phyloP scores from a whole-genome alignment of 768 basidiomycete species.

The Sarcodon sp. region DNA sequence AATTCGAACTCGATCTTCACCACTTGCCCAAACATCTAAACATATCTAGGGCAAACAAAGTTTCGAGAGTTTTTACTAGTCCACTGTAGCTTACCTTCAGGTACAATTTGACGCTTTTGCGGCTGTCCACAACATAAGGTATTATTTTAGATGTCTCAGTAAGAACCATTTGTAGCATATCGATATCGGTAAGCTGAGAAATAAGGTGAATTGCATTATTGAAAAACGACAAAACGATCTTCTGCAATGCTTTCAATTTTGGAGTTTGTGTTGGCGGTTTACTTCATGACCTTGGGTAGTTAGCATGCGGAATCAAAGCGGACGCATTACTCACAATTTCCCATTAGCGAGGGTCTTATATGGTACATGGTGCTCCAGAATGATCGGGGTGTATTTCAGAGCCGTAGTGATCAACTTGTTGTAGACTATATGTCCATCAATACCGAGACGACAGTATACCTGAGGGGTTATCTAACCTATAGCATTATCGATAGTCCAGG shows the following conservation, averaged over 20 bases:
- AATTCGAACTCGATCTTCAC: constrained; percentile 71
- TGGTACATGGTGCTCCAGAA: constrained; percentile 79
- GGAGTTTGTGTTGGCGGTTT: constrained; percentile 74
- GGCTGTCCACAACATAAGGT: constrained; percentile 76
- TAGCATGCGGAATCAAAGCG: background rate
- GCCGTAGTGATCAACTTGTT: constrained; percentile 83
- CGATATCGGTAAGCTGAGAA: constrained; percentile 57
- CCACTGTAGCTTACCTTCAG: constrained; percentile 51
- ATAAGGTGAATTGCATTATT: constrained; percentile 75
- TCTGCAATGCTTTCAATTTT: constrained; percentile 78
- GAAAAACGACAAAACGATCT: constrained; percentile 82
- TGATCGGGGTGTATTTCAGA: constrained; percentile 81
- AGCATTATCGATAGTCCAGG: constrained; percentile 79
- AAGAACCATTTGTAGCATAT: constrained; percentile 57
- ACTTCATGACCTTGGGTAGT: constrained; percentile 24
- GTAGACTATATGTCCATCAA: constrained; percentile 49
- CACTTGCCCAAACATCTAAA: constrained; percentile 73
- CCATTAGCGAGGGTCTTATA: constrained; percentile 75
- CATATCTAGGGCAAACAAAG: constrained; percentile 41
- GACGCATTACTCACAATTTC: constrained; percentile 53
- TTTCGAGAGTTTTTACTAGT: background rate
- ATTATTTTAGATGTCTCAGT: constrained; percentile 80
- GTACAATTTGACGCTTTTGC: constrained; percentile 78
- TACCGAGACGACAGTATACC: background rate
- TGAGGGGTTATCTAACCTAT: constrained; percentile 33